Evolutionary conservation across 177 flowering plant species (phyloP), one percentile per base, ranked within the genome.

Genomic region (Vitis hybrid): DNA sequence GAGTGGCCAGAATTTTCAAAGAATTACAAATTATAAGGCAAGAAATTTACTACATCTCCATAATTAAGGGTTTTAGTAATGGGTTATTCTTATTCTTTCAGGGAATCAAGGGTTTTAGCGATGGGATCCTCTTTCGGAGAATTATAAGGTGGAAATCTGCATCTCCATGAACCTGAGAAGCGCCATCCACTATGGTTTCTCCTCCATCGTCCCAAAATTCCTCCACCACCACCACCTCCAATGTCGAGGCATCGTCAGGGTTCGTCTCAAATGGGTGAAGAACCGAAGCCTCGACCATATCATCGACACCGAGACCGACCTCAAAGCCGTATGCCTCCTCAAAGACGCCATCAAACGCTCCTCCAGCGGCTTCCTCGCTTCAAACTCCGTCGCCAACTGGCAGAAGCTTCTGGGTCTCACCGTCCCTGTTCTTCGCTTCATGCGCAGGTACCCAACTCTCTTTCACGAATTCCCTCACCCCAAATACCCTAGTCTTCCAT

Each of bases 191-290:
- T 9, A 12, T 30, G 15, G 54, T 30, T 16, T 61, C 16, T 58
- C 21, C 61, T 15, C n/a, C 19, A 18, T 58, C 19, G 0, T 18
- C 27, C n/a, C 27, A 7, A 58, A 14, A 46, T 24, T 32, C 56
- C 67, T 76, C 49, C 76, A 55, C 65, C 80, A 55, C 65, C 80
- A 55, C 18, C 73, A 11, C 65, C 80, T 70, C 16, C 88, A 83
- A 60, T 73, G 75, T 12, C 84, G 94, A 49, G 76, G 71, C 48
- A 66, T 94, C 6, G 78, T 77, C 2, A 91, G 86, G 74, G 98
- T 95, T 18, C 81, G 98, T 2, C 82, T 95, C 14, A 95, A 92
- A 82, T 95, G 99, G 97, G 93, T 89, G 24, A 93, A 91, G 71
- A 93, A 95, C 75, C 78, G 86, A 15, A 72, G 88, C 48, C 68